Percentiles rank a stretch among this genome's conserved stretches.
These are phyloP conservation scores for Pseudotulostoma volvatum DNA, from an alignment of 495 filamentous ascomycete species.

Conservation along the genomic window DNA sequence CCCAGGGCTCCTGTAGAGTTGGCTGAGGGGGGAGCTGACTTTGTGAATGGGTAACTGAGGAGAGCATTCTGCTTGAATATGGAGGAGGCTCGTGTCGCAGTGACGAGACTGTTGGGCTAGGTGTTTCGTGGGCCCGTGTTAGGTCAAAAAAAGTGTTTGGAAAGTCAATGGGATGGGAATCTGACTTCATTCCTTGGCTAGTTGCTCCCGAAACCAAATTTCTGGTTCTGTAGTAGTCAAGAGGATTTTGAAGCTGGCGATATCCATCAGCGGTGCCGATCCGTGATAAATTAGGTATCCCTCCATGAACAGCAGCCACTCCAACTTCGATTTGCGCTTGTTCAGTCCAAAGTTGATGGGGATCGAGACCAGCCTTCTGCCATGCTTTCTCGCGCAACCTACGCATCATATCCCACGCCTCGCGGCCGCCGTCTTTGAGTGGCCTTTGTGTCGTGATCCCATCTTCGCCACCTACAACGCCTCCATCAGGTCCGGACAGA, in stretches of 20 bases:
- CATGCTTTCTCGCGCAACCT: constrained; percentile 34
- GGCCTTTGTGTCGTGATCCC: constrained; percentile 31
- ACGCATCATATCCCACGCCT: constrained; percentile 40
- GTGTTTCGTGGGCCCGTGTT: constrained; percentile 20
- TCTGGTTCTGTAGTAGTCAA: neutral
- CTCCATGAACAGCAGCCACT: constrained; percentile 11
- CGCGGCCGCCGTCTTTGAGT: constrained; percentile 34
- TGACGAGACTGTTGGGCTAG: constrained; percentile 8
- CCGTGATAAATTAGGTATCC: neutral
- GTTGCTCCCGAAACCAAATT: neutral
- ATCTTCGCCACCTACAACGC: constrained; percentile 34
- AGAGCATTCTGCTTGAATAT: neutral
- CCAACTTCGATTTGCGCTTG: constrained; percentile 29
- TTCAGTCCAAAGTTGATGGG: constrained; percentile 31
- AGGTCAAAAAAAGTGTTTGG: constrained; percentile 25
- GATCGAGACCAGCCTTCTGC: constrained; percentile 33
- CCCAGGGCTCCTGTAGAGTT: neutral
- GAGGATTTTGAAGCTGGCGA: neutral
- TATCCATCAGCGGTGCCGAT: neutral
- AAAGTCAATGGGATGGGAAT: constrained; percentile 16
- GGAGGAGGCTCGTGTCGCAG: constrained; percentile 11
- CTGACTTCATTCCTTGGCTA: neutral
- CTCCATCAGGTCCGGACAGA: constrained; percentile 35
- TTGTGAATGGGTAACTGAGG: neutral
- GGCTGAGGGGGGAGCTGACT: neutral